phyloP scores from a whole-genome alignment of 148 eudicot genomes.

The Vaccinium macrocarpon region DNA sequence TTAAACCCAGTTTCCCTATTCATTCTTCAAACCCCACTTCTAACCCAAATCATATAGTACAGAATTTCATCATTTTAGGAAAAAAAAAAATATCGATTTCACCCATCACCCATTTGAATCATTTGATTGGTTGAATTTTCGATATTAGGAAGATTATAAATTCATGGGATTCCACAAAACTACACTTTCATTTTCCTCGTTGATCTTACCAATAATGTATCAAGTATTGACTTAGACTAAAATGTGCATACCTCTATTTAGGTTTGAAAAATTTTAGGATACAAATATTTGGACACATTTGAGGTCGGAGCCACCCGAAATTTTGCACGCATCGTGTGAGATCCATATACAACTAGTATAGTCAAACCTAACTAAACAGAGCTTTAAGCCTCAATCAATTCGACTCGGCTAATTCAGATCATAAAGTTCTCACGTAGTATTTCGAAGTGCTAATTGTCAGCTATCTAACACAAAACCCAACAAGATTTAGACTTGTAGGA shows the following conservation, averaged over 20 bases:
- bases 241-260: too few species aligned
- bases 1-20: neutral
- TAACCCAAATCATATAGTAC: neutral
- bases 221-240: neutral
- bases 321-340: neutral
- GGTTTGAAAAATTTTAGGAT: neutral
- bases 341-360: neutral
- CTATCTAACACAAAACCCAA: too few species aligned
- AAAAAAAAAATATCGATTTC: neutral
- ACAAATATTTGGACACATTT: neutral
- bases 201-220: neutral
- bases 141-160: neutral
- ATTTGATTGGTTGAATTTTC: neutral
- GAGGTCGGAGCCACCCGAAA: neutral
- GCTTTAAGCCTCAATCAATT: too few species aligned
- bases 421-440: too few species aligned
- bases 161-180: neutral
- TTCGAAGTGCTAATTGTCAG: too few species aligned
- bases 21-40: neutral
- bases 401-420: too few species aligned
- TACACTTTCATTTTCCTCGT: neutral
- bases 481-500: neutral
- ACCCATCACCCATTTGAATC: neutral
- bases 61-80: neutral
- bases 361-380: neutral